A percentile compares a stretch with the other conserved stretches of the same genome.
These are phyloP conservation scores for Pichia sp. DNA, from an alignment of 1,139 yeast species.

Conservation along the genomic window DNA sequence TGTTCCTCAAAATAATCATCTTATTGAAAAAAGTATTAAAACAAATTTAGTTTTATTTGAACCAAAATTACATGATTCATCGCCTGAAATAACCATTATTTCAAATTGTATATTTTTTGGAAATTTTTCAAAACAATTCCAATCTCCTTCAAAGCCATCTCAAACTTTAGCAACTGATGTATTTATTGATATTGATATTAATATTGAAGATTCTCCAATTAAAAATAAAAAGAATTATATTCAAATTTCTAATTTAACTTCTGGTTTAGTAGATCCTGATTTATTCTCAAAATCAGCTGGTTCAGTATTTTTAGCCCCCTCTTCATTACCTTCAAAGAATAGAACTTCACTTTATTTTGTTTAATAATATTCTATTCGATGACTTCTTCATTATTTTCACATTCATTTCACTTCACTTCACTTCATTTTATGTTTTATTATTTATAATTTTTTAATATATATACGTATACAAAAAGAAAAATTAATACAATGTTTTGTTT, in stretches of 20 bases:
- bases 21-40: too few relatives aligned
- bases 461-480: too few relatives aligned
- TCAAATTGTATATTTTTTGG: conserved; percentile 9
- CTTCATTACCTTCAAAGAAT: conserved; percentile 10
- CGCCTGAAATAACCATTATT: neutral
- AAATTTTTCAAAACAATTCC: neutral
- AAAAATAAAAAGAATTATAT: neutral
- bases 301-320: conserved; percentile 5
- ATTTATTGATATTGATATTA: neutral
- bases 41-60: neutral
- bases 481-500: too few relatives aligned
- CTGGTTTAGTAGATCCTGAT: too few relatives aligned
- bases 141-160: conserved; percentile 2
- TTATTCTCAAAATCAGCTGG: neutral
- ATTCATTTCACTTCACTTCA: neutral
- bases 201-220: neutral
- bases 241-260: too few relatives aligned
- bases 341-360: conserved; percentile 26
- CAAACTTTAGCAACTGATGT: conserved; percentile 4
- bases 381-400: too few relatives aligned
- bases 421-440: neutral
- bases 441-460: neutral
- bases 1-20: too few relatives aligned
- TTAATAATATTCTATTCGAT: conserved; percentile 15
- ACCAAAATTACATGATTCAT: conserved; percentile 2